Conservation (phyloP, 768 basidiomycete genomes). For the Trametes coccinea region DNA sequence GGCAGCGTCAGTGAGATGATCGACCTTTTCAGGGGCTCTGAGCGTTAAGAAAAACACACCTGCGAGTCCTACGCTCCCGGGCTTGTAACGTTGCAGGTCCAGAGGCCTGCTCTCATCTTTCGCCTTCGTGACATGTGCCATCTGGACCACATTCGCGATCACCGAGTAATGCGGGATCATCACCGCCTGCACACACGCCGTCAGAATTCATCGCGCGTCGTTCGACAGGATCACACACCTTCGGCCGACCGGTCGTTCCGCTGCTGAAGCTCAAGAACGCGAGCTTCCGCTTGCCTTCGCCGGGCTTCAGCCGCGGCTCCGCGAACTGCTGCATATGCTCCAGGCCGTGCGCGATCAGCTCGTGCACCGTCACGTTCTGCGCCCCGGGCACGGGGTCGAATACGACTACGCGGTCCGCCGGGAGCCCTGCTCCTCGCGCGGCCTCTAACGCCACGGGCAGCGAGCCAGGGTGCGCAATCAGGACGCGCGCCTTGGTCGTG, state of each 20-base stretch:
- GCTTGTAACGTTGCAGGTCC: slow-evolving; percentile 43
- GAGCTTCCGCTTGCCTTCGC: slow-evolving; percentile 68
- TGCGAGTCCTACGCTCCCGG: slow-evolving; percentile 59
- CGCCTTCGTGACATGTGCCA: slow-evolving; percentile 24
- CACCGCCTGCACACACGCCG: slow-evolving; percentile 52
- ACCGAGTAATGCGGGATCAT: slow-evolving; percentile 41
- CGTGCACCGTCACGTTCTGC: slow-evolving; percentile 42
- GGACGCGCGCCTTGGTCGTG: slow-evolving; percentile 27
- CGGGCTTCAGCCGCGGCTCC: slow-evolving; percentile 52
- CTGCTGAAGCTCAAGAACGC: slow-evolving; percentile 77
- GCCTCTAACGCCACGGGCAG: slow-evolving; percentile 28
- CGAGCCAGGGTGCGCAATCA: slow-evolving; percentile 29
- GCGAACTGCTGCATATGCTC: slow-evolving; percentile 40
- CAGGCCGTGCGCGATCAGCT: slow-evolving; percentile 52
- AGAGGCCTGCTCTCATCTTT: slow-evolving; percentile 37
- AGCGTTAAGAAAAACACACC: slow-evolving; percentile 36
- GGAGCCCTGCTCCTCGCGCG: slow-evolving; percentile 24
- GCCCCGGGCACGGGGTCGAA: slow-evolving; percentile 24
- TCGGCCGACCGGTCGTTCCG: slow-evolving; percentile 74
- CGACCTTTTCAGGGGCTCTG: not conserved
- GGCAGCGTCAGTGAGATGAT: not conserved
- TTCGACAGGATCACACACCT: slow-evolving; percentile 42
- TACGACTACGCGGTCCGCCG: slow-evolving; percentile 26
- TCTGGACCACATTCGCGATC: slow-evolving; percentile 36
- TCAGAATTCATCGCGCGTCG: slow-evolving; percentile 35